These are phyloP conservation scores for Zasmidium cellare DNA, from an alignment of 2,329 filamentous ascomycete species.

Conservation along the genomic window DNA sequence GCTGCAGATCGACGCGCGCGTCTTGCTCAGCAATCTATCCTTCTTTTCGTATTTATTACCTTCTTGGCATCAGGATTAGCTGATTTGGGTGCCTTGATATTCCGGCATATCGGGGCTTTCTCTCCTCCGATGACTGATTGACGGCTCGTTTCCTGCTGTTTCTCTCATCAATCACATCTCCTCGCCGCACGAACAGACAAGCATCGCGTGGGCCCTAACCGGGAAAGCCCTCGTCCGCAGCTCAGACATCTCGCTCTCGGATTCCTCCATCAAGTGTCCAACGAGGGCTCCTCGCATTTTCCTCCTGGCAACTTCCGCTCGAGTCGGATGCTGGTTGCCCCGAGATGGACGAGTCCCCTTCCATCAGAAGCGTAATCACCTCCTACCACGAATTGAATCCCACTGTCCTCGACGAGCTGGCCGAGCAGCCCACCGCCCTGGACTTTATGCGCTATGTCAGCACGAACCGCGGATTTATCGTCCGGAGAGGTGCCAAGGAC, in stretches of 20 bases:
- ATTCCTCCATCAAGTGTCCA: no score
- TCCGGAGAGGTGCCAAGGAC: slow-evolving; percentile 58
- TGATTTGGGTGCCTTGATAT: neutral
- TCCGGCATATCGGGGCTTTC: neutral
- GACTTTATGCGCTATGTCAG: slow-evolving; percentile 79
- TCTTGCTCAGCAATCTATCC: no score
- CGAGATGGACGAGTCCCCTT: neutral
- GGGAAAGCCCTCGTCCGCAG: neutral
- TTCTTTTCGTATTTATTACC: neutral
- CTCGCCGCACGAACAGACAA: neutral
- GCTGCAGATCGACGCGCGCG: neutral
- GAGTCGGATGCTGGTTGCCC: neutral
- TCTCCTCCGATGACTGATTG: neutral
- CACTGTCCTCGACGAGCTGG: slow-evolving; percentile 59
- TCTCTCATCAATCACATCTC: neutral
- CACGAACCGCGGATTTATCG: slow-evolving; percentile 72
- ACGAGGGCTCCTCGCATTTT: no score
- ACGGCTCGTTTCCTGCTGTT: no score
- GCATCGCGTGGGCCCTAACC: no score
- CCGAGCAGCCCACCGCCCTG: slow-evolving; percentile 67
- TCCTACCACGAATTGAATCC: slow-evolving; percentile 75
- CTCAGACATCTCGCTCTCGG: neutral
- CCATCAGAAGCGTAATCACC: slow-evolving; percentile 51
- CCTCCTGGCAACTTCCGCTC: neutral
- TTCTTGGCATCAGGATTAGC: neutral